Conservation (phyloP, 1,284 basidiomycete species). For the Apiotrichum laibachii region DNA sequence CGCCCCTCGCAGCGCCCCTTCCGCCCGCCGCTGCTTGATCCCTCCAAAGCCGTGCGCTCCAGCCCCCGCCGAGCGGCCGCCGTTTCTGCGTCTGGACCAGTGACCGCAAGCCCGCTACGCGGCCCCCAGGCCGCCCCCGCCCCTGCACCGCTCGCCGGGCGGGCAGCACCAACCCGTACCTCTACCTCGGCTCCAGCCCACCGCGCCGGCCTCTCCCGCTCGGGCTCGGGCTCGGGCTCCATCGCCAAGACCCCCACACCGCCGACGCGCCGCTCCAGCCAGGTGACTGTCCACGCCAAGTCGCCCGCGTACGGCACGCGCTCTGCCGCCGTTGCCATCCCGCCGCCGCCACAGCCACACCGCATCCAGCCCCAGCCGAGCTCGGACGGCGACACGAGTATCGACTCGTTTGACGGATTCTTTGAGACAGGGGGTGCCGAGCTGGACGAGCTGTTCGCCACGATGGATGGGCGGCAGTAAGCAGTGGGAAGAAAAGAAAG, state of each 20-base stretch:
- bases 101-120: neutral
- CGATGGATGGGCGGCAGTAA: slow-evolving; percentile 22
- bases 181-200: too few species aligned
- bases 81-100: neutral
- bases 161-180: too few species aligned
- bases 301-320: neutral
- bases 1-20: neutral
- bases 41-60: neutral
- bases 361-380: slow-evolving; percentile 4
- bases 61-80: slow-evolving; percentile 11
- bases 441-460: slow-evolving; percentile 26
- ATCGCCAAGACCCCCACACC: too few species aligned
- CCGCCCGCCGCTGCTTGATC: slow-evolving; percentile 2
- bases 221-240: neutral
- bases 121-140: too few species aligned
- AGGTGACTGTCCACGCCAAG: neutral
- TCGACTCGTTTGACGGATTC: slow-evolving; percentile 37
- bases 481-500: too few species aligned
- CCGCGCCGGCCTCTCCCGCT: neutral
- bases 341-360: neutral
- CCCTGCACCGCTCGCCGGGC: too few species aligned
- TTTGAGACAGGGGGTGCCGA: slow-evolving; percentile 32
- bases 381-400: slow-evolving; percentile 31
- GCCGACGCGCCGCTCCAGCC: too few species aligned
- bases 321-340: neutral